These are phyloP conservation scores for Flaveria linearis DNA, from an alignment of 129 eudicot species.

Conservation along the genomic window DNA sequence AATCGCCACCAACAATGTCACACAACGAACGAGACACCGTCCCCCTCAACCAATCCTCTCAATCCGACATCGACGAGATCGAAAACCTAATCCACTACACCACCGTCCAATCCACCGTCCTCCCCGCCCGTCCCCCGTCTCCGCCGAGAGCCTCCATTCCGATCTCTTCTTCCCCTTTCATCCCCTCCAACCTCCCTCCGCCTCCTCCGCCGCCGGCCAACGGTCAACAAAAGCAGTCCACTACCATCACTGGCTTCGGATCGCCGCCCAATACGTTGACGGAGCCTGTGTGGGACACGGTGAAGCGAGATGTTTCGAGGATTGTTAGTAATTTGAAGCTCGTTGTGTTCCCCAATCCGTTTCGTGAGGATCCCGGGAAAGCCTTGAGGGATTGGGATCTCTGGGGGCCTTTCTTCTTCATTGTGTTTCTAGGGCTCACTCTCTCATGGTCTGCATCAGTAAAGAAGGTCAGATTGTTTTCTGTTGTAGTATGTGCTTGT, in stretches of 20 bases:
- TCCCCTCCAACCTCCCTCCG: conserved; percentile 60
- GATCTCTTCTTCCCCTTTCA: conserved; percentile 63
- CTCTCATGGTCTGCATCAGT: conserved; percentile 95
- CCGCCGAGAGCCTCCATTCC: conserved; percentile 65
- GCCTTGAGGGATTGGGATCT: conserved; percentile 99
- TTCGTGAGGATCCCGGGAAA: conserved; percentile 92
- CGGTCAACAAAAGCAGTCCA: conserved; percentile 20
- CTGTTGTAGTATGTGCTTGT: background rate
- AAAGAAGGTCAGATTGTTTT: conserved; percentile 57
- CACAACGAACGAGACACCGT: conserved; percentile 66
- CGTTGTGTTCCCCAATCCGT: conserved; percentile 93
- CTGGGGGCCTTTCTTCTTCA: conserved; percentile 98
- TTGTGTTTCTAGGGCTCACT: conserved; percentile 84
- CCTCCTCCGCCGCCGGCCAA: conserved; percentile 38
- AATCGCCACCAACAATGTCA: conserved; percentile 39
- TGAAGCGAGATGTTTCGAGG: conserved; percentile 82
- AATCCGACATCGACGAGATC: conserved; percentile 97
- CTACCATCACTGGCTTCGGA: conserved; percentile 54
- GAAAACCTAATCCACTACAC: conserved; percentile 66
- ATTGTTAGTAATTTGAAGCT: conserved; percentile 90
- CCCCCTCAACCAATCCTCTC: conserved; percentile 78
- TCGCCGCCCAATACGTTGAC: conserved; percentile 83
- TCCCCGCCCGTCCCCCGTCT: conserved; percentile 74
- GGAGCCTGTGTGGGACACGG: conserved; percentile 97
- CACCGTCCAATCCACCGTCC: conserved; percentile 57